These are phyloP conservation scores for Mrakia blollopis DNA, from an alignment of 768 basidiomycete species.

Conservation along the genomic window DNA sequence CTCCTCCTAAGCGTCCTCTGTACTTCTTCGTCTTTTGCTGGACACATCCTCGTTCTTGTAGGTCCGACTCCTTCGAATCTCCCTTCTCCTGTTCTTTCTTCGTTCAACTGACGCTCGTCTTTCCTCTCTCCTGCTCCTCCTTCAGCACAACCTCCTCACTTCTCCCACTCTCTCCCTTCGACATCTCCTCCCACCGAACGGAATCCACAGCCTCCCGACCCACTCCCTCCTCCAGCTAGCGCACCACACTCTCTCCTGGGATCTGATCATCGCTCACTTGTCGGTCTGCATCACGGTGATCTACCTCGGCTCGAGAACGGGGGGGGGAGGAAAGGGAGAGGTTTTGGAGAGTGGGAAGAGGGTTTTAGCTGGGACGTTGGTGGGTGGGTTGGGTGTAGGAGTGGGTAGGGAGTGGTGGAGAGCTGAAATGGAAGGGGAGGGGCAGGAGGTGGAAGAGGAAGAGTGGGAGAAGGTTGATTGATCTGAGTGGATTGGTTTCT, in stretches of 20 bases:
- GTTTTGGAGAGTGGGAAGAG: neutral
- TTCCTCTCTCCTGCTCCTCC: neutral
- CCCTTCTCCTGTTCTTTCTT: too few relatives aligned
- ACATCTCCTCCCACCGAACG: neutral
- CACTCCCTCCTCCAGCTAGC: neutral
- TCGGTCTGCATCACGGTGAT: neutral
- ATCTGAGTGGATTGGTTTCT: neutral
- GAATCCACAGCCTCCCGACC: neutral
- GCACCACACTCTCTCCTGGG: slow-evolving; percentile 6
- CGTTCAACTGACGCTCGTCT: too few relatives aligned
- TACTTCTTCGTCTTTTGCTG: too few relatives aligned
- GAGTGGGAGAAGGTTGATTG: neutral
- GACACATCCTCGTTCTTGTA: too few relatives aligned
- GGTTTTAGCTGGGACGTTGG: neutral
- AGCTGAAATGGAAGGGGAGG: too few relatives aligned
- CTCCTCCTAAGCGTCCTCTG: too few relatives aligned
- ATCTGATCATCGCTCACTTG: neutral
- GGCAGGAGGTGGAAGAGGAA: too few relatives aligned
- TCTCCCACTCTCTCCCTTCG: neutral
- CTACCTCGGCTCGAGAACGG: neutral
- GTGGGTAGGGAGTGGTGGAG: neutral
- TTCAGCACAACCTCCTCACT: neutral
- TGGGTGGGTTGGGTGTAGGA: neutral
- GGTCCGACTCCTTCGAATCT: too few relatives aligned
- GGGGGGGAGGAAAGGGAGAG: too few relatives aligned